A percentile compares a stretch with the other conserved stretches of the same genome.
These are phyloP conservation scores for Bassia scoparia DNA, from an alignment of 148 eudicot species.

Conservation along the genomic window DNA sequence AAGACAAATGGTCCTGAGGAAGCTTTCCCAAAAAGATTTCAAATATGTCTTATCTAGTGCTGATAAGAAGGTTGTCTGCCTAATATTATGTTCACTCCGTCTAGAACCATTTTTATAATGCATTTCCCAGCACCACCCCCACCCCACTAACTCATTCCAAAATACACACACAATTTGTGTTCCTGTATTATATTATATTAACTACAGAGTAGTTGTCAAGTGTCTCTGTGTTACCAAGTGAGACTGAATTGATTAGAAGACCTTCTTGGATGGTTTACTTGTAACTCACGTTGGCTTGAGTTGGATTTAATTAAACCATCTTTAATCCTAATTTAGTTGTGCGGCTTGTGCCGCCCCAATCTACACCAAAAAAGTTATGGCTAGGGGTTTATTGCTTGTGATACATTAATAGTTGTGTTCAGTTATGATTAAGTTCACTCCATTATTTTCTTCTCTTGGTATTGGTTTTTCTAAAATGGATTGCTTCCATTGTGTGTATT, in stretches of 20 bases:
- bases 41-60: constrained; percentile 56
- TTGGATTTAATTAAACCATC: not conserved
- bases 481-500: not conserved
- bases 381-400: not conserved
- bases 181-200: too few species aligned
- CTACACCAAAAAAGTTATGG: not conserved
- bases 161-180: too few species aligned
- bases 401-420: not conserved
- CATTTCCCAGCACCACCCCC: too few species aligned
- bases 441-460: not conserved
- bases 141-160: too few species aligned
- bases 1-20: constrained; percentile 84
- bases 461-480: not conserved
- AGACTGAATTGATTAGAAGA: not conserved
- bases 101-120: too few species aligned
- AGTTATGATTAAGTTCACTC: not conserved
- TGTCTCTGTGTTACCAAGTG: not conserved
- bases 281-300: not conserved
- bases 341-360: not conserved
- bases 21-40: constrained; percentile 73
- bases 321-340: not conserved
- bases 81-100: too few species aligned
- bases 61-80: constrained; percentile 54
- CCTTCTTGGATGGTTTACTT: not conserved
- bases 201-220: not conserved